A percentile compares a stretch with the other conserved stretches of the same genome.
phyloP scores from a whole-genome alignment of 495 filamentous ascomycete genomes.

The Pseudomonodictys pantanalensis region DNA sequence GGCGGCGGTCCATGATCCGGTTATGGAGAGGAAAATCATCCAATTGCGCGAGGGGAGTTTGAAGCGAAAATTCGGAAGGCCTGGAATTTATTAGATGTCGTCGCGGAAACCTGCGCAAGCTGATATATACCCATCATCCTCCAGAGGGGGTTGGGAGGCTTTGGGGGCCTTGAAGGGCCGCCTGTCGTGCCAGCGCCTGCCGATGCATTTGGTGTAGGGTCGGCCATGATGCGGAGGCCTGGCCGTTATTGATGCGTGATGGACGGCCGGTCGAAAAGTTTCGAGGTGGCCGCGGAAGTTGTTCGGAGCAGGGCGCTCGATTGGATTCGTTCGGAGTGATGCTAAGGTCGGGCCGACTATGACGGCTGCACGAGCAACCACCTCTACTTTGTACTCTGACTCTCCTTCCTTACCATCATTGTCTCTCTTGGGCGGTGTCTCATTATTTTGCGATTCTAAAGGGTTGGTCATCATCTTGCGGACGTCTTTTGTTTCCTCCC shows the following conservation, averaged over 20 bases:
- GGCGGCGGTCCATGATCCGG: slow-evolving; percentile 69
- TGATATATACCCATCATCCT: slow-evolving; percentile 30
- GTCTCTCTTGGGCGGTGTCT: no score
- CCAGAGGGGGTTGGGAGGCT: slow-evolving; percentile 32
- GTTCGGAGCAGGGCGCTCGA: slow-evolving; percentile 7
- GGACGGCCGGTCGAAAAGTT: background rate
- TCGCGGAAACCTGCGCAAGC: background rate
- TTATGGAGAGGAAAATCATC: slow-evolving; percentile 87
- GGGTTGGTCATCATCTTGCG: no score
- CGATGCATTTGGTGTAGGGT: background rate
- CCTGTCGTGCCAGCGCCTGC: background rate
- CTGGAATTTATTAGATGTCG: slow-evolving; percentile 37
- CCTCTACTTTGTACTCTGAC: no score
- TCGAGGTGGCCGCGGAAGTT: background rate
- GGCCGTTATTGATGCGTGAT: background rate
- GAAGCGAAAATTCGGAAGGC: slow-evolving; percentile 71
- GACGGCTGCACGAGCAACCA: no score
- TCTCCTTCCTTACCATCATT: no score
- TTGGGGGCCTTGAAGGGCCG: slow-evolving; percentile 15
- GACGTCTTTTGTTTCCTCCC: no score
- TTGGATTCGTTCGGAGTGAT: no score
- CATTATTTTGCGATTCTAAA: no score
- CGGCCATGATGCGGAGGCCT: slow-evolving; percentile 8
- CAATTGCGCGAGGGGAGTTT: slow-evolving; percentile 95
- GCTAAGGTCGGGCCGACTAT: no score